Evolutionary conservation across 768 basidiomycete genomes (phyloP), one percentile per base, ranked within the genome.

Genomic region (Amylocystis lapponica): DNA sequence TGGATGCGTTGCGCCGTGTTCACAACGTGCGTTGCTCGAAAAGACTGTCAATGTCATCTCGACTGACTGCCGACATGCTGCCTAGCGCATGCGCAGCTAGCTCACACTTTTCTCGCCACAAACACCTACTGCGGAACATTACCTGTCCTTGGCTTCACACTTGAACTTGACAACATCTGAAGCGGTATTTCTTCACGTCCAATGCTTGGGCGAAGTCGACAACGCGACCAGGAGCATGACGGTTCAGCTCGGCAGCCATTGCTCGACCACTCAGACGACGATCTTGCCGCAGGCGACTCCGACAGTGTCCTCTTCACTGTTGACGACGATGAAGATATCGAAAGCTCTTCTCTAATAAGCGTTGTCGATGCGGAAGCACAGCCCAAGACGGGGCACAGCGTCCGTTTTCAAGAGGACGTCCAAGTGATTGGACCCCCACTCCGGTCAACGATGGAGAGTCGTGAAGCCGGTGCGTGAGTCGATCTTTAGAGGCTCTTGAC

Each of bases 381-480:
- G 8, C 50, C 59, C 11, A 59, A 66, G 47, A 60, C 64, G 3
- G 57, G 59, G 17, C 65, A 52, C 27, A 55, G 41, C 21, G 83
- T 87, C 30, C 70, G 79, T 33, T 86, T 87, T 56, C 66, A 75
- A 47, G 82, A 88, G 39, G 73, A 81, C 27, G 79, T 84, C 1
- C 78, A 83, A 48, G 72, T 84, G 33, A 79, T 85, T 53, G 74
- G 71, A 4, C 83, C 81, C 0, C 70, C 83, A 5, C 64, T 90
- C 27, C 74, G 79, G 59, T 92, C 87, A 17, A 88, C 83, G 19
- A 64, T 71, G 22, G 67, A 80, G 41, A 90, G 88, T 58, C 81
- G 90, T 44, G 89, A 92, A 69, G 70, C 80, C 60, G 86, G 88
- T 90, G 60, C 61, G 84, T 78, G 57, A 50, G 60, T 63, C 59